These are phyloP conservation scores for Paraglomus occultum DNA, from an alignment of 192 early-diverging fungal genomes.

Conservation along the genomic window DNA sequence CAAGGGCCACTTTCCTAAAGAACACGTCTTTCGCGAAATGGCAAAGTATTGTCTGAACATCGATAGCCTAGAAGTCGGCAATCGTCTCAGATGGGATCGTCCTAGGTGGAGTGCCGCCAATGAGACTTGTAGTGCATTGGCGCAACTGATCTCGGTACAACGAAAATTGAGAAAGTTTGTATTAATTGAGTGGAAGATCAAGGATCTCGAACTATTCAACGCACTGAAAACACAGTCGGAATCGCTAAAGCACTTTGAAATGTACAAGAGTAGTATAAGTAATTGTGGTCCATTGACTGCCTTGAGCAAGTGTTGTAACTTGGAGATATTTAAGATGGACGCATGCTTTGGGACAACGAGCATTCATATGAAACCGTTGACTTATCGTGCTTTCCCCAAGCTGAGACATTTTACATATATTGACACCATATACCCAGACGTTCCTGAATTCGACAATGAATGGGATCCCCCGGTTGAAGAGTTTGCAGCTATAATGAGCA, in stretches of 20 bases:
- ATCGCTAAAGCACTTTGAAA: background rate
- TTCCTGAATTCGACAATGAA: background rate
- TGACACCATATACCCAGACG: background rate
- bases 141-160: background rate
- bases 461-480: background rate
- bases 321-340: slow-evolving; percentile 4
- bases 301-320: background rate
- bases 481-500: background rate
- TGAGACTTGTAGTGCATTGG: background rate
- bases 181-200: background rate
- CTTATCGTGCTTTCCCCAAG: background rate
- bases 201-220: background rate
- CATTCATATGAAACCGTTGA: background rate
- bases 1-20: background rate
- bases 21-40: background rate
- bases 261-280: background rate
- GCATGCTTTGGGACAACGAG: slow-evolving; percentile 1
- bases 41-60: background rate
- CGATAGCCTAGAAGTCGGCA: background rate
- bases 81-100: background rate
- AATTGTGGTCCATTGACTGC: background rate
- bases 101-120: background rate
- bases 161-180: background rate
- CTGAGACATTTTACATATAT: background rate
- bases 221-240: background rate